Evolutionary conservation across 768 basidiomycete genomes (phyloP), one percentile per base, ranked within the genome.

Genomic region (Steccherinum ochraceum): DNA sequence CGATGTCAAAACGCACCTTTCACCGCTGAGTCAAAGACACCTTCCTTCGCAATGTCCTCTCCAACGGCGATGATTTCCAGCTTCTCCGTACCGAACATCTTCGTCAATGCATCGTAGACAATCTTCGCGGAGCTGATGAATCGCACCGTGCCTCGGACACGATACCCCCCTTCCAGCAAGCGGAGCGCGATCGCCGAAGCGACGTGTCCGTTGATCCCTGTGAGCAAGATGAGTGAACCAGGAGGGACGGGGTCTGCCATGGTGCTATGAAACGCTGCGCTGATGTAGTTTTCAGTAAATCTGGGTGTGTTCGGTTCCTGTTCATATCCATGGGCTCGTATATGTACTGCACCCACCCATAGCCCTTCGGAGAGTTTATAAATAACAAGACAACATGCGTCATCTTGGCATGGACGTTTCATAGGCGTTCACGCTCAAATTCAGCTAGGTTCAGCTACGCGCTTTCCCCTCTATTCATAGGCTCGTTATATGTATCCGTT

Each of bases 201-300:
- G 41, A 43, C n/a, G 41, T 39, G 35, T n/a, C 41, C 41, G 41
- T 43, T 43, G 21, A 43, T 43, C 7, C 18, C 41, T 18, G 41
- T 43, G 41, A 61, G 48, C 58, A 61, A 46, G 57, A 43, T 18
- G 41, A 43, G 41, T 5, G 41, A n/a, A 10, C n/a, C n/a, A 5
- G 41, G 41, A 23, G 16, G 16, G 21, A 43, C 41, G 35, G 35
- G 35, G 7, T 35, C 7, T 35, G 30, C 30, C 30, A 35, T 35
- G 30, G 16, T 35, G n/a, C n/a, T n/a, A n/a, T n/a, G n/a, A n/a
- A n/a, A n/a, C n/a, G n/a, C n/a, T n/a, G n/a, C n/a, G n/a, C n/a
- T n/a, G n/a, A n/a, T n/a, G n/a, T n/a, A n/a, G n/a, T n/a, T n/a
- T n/a, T n/a, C n/a, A n/a, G n/a, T n/a, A n/a, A n/a, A n/a, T n/a